phyloP scores from a whole-genome alignment of 306 rosid genomes.

The Dicorynia guianensis region DNA sequence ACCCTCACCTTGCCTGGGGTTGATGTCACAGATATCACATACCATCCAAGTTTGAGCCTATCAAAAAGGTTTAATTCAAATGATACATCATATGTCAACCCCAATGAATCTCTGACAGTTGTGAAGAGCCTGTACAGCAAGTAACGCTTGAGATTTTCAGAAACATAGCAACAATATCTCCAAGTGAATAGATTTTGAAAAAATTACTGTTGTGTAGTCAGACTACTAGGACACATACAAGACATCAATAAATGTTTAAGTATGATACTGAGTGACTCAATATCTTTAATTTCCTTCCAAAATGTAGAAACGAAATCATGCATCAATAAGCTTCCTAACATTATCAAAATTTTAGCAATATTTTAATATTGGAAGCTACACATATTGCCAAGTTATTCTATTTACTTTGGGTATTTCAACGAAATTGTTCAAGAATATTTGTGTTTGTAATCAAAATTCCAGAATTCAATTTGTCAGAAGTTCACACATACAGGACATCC shows the following conservation, averaged over 20 bases:
- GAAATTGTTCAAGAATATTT: not conserved
- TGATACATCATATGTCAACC: slow-evolving; percentile 96
- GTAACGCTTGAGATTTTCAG: slow-evolving; percentile 31
- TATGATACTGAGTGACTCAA: not conserved
- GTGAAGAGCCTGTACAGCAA: slow-evolving; percentile 85
- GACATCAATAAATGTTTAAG: not conserved
- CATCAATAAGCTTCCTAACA: not conserved
- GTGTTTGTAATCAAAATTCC: not conserved
- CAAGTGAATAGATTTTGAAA: not conserved
- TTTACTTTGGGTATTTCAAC: not conserved
- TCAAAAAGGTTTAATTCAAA: slow-evolving; percentile 91
- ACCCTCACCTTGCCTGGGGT: slow-evolving; percentile 88
- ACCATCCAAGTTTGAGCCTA: slow-evolving; percentile 96
- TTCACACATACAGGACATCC: slow-evolving; percentile 16
- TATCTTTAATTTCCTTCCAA: not conserved
- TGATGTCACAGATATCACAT: slow-evolving; percentile 95
- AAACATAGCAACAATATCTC: slow-evolving; percentile 28
- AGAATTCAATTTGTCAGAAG: not conserved
- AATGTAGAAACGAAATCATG: not conserved
- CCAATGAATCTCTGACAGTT: slow-evolving; percentile 92
- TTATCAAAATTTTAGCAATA: not conserved
- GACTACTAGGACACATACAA: slow-evolving; percentile 20
- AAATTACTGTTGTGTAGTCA: not conserved
- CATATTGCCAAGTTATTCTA: not conserved
- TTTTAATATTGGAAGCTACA: not conserved